Evolutionary conservation across 2,329 filamentous ascomycete species (phyloP), one percentile per base, ranked within the genome.

Genomic region (Xylariomycetidae sp.): DNA sequence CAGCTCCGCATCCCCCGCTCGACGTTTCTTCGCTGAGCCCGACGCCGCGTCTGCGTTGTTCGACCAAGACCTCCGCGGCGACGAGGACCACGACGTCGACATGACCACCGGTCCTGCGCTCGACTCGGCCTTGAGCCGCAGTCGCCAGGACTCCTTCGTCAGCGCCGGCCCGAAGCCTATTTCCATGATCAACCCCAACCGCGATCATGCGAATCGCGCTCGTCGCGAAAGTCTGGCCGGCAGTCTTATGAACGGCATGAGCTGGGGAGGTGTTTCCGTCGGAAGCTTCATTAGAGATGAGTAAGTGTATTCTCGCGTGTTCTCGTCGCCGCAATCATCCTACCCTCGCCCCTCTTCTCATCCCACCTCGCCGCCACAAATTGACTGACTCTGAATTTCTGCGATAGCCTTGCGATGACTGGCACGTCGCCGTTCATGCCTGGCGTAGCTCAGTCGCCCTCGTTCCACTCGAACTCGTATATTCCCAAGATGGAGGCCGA

Each of bases 221-320:
- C 69, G 77, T 43, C 68, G 77, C 47, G 78, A 82, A 56, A 76
- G 70, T 36, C 58, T 81, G 20, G 76, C 76, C 12, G 76, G 76
- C 30, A 82, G 77, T 53, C 60, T 81, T 37, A 77, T 80, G 64
- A 83, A 80, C 44, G 89, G 90, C 50, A 88, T 95, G 81, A 95
- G 89, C 63, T 98, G 90, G 89, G 90, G 90, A 56, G 90, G 89
- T 46, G 79, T 95, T 40, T 96, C 90, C 7, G 86, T 96, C 46
- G 90, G 90, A 43, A 96, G 90, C 55, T 96, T 93, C 71, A 92
- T 98, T 61, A 76, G 86, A 60, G 90, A 98, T 66, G 92, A 98
- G 92, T 98, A 79, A 79, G 90, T 82, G 38, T 28, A 25, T 27
- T 14, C 12, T 10, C n/a, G 6, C 15, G 8, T 12, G 12, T 16